Base-by-base conservation (phyloP, 257 asterid genomes). In the Cinchona pubescens region DNA sequence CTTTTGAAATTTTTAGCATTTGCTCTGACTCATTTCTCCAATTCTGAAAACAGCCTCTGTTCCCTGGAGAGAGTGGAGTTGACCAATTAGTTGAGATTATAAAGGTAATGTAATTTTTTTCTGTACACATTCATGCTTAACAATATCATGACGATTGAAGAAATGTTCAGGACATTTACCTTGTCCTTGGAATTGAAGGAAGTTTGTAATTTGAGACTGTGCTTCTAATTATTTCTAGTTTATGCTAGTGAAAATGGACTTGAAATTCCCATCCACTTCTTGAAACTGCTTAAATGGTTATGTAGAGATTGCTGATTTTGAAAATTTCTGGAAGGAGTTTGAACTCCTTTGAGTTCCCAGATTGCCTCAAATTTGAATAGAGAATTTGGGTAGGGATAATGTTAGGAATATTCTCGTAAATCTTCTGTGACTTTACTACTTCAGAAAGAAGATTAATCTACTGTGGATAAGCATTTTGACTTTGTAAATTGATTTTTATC, bases 41-140 rank as follows among this genome's bases (percentile, higher is more conserved):
- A 45, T 61, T 66, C 46, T 45, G 15, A 45, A n/a, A 73, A 59
- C 94, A 94, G 98, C 98, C 98, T 72, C 82, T 94, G 80, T 94
- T 94, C 86, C 98, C 98, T 16, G 98, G 98, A 78, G 98, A 94
- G 86, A 94, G 97, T 86, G 98, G 97, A 83, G 98, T 94, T 32
- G 98, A 94, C 83, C 98, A 94, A 81, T 89, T 94, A 79, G 98
- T 91, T 80, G 98, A 94, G 82, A 88, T 94, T 79, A 94, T 94
- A 75, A 94, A 94, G 98, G 98, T 94, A 69, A 73, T n/a, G n/a
- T n/a, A n/a, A n/a, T n/a, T 35, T n/a, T 25, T 34, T 35, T 51
- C 72, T n/a, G 42, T 43, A 69, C 35, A 55, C 55, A 43, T 35
- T 55, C 4, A 61, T 46, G 60, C 56, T 18, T 64, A 43, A 38